These are phyloP conservation scores for Sextonia rubra DNA, from an alignment of 164 flowering plant species.

Conservation along the genomic window DNA sequence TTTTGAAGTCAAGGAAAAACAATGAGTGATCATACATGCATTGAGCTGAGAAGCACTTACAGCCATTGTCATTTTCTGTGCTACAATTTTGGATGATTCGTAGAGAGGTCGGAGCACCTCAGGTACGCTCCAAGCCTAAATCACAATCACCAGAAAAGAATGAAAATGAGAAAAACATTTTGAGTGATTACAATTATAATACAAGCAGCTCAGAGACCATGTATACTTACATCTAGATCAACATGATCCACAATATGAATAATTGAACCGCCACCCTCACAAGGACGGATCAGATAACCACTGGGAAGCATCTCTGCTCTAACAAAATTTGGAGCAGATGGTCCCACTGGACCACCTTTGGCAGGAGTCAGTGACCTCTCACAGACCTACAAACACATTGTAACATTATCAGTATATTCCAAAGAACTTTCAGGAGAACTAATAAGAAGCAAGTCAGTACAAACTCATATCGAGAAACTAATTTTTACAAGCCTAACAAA, in stretches of 20 bases:
- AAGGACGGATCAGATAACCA: constrained; percentile 76
- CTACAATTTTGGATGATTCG: constrained; percentile 73
- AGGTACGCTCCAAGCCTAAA: constrained; percentile 64
- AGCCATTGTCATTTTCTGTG: constrained; percentile 75
- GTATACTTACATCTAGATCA: constrained; percentile 58
- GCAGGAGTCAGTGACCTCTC: constrained; percentile 74
- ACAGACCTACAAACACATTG: constrained; percentile 47
- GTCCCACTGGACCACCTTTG: constrained; percentile 67
- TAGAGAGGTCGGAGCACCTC: constrained; percentile 81
- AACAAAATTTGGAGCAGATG: constrained; percentile 47
- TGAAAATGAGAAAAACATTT: neutral
- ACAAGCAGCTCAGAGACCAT: neutral
- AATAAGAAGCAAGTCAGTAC: neutral
- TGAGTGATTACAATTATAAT: neutral
- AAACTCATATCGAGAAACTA: neutral
- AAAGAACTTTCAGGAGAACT: neutral
- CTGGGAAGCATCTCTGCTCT: constrained; percentile 81
- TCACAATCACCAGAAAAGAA: too few species aligned
- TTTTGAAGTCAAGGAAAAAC: neutral
- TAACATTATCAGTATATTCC: neutral
- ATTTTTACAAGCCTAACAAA: neutral
- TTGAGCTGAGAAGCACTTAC: constrained; percentile 29
- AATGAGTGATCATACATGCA: neutral
- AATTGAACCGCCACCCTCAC: constrained; percentile 88
- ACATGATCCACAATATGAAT: constrained; percentile 84